Conservation (phyloP, 495 filamentous ascomycete species). For the Neurospora intermedia region DNA sequence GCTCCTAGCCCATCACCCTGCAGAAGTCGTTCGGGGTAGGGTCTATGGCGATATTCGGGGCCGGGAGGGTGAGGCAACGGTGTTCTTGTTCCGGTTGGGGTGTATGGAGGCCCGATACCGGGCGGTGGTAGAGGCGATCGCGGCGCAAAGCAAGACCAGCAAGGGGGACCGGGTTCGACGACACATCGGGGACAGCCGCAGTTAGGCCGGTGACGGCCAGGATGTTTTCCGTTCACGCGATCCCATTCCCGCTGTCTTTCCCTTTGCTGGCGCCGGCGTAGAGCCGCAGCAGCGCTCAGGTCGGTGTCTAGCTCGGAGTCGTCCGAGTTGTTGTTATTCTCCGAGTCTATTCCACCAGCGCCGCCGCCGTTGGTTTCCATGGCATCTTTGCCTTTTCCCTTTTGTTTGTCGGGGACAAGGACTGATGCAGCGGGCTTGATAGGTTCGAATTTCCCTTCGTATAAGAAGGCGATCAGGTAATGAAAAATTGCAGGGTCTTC, state of each 20-base stretch:
- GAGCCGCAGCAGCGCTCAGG: conserved; percentile 21
- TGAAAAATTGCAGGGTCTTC: conserved; percentile 40
- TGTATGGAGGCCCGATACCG: conserved; percentile 10
- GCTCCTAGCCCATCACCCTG: neutral
- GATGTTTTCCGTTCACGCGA: conserved; percentile 28
- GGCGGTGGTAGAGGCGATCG: conserved; percentile 23
- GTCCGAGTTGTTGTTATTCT: conserved; percentile 19
- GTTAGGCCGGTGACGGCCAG: conserved; percentile 30
- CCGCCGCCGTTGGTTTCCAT: conserved; percentile 9
- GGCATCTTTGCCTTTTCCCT: conserved; percentile 22
- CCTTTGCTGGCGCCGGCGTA: conserved; percentile 23
- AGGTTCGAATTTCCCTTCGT: conserved; percentile 37
- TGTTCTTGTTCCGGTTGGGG: conserved; percentile 1
- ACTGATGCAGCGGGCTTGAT: conserved; percentile 28
- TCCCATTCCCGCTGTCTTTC: conserved; percentile 27
- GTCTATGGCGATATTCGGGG: conserved; percentile 7
- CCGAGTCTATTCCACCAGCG: conserved; percentile 13
- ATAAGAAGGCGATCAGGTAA: conserved; percentile 38
- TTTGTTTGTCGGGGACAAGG: conserved; percentile 28
- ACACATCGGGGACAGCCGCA: conserved; percentile 32
- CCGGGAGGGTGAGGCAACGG: conserved; percentile 5
- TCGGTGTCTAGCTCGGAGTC: conserved; percentile 22
- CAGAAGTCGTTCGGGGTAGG: neutral
- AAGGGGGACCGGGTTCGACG: conserved; percentile 23
- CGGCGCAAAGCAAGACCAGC: conserved; percentile 35